Conservation (phyloP, 129 eudicot species). For the Artemisia annua region DNA sequence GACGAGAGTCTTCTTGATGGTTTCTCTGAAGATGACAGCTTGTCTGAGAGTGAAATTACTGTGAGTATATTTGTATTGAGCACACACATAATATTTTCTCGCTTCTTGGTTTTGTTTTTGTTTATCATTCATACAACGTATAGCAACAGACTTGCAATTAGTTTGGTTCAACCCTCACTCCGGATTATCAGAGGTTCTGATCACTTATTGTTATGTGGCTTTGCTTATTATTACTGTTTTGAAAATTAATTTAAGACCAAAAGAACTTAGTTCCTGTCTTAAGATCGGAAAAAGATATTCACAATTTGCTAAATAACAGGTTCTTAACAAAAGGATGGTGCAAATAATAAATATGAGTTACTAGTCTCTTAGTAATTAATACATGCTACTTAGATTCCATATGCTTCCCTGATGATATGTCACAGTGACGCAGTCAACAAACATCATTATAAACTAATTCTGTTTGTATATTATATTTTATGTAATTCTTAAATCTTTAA, state of each 20-base stretch:
- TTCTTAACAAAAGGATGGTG: not conserved
- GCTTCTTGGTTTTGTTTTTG: not conserved
- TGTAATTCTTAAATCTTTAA: not conserved
- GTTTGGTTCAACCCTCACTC: not conserved
- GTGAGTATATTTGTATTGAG: constrained; percentile 27
- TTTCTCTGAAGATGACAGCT: constrained; percentile 63
- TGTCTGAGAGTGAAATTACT: constrained; percentile 47
- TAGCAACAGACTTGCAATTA: not conserved
- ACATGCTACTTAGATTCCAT: too few species aligned
- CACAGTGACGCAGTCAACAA: too few species aligned
- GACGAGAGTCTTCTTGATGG: constrained; percentile 61
- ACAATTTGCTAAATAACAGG: not conserved
- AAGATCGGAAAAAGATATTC: not conserved
- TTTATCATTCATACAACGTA: not conserved
- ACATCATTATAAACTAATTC: not conserved
- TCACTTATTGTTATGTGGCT: not conserved
- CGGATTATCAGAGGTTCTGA: not conserved
- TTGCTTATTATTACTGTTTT: not conserved
- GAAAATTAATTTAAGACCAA: not conserved
- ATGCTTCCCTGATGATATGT: too few species aligned
- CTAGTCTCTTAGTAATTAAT: not conserved
- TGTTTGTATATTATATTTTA: not conserved
- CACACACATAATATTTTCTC: not conserved
- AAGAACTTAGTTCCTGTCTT: not conserved
- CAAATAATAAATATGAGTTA: not conserved